These are phyloP conservation scores for Chamaecyparis obtusa DNA, from an alignment of 75 land plant genomes.

Conservation along the genomic window DNA sequence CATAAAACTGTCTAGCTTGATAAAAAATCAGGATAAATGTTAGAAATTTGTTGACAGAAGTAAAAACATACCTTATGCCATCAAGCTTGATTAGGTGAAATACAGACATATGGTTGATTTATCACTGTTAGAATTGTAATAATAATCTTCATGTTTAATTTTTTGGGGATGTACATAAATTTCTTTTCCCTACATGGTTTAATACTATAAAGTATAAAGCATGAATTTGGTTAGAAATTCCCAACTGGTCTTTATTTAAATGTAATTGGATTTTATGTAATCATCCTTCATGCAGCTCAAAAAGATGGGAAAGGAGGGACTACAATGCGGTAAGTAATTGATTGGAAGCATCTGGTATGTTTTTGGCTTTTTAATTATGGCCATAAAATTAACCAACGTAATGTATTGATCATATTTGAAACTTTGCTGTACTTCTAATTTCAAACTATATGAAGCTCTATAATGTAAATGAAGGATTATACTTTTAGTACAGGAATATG, in stretches of 20 bases:
- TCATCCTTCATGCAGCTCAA: background rate
- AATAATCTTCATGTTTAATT: background rate
- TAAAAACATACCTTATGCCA: background rate
- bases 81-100: background rate
- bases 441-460: background rate
- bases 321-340: background rate
- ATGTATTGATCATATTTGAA: background rate
- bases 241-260: background rate
- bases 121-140: background rate
- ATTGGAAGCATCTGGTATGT: background rate
- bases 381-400: background rate
- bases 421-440: background rate
- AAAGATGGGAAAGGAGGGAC: slow-evolving; percentile 3
- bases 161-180: background rate
- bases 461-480: background rate
- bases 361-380: background rate
- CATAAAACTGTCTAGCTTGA: background rate
- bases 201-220: background rate
- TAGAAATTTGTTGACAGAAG: background rate
- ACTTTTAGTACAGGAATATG: background rate
- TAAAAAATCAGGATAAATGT: background rate
- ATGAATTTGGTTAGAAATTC: background rate
- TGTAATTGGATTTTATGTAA: background rate
- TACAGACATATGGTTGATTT: background rate
- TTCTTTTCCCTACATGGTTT: background rate